Evolutionary conservation across 768 basidiomycete species (phyloP), one percentile per base, ranked within the genome.

Genomic region (Tulasnella sp.): DNA sequence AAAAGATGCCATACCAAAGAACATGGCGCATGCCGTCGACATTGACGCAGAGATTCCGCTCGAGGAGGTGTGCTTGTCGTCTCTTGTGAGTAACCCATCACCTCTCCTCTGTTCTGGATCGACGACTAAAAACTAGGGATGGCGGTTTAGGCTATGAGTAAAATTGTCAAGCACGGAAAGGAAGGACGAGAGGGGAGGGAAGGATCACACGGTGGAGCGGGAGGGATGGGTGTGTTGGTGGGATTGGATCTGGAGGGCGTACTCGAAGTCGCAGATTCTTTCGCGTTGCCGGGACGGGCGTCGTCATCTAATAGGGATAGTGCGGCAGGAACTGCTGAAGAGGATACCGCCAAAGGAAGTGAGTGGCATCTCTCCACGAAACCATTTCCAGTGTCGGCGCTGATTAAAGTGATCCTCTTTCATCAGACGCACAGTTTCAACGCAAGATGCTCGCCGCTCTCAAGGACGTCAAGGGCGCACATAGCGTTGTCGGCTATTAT

Each of bases 401-500:
- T 56, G n/a, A 26, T 19, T n/a, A 27, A 43, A 9, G 26, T n/a
- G n/a, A 5, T 13, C 21, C 13, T 11, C n/a, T 29, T 29, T 23
- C 21, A 42, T 19, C 19, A 63, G 61, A 53, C 11, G 85, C 78
- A 58, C 85, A 88, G 47, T 92, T 91, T 70, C 89, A 93, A 71
- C 76, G 79, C 34, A 79, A 83, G 60, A 89, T 93, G 88, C 75
- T 93, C 48, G 82, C 87, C 58, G 85, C 87, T 23, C 76, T 97
- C 68, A 88, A 89, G 68, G 91, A 94, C 70, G 92, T 94, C 56
- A 86, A 88, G 67, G 82, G 84, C 38, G 91, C 94, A 67, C 91
- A 95, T 72, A 90, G 84, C 64, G 81, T 93, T 32, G 86, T 96
- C 58, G 94, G 94, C 41, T 91, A 95, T 72, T 97, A 97, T 74